A percentile compares a stretch with the other conserved stretches of the same genome.
Evolutionary conservation across 2,329 filamentous ascomycete species (phyloP).

Genomic region (Aureobasidium sp.): DNA sequence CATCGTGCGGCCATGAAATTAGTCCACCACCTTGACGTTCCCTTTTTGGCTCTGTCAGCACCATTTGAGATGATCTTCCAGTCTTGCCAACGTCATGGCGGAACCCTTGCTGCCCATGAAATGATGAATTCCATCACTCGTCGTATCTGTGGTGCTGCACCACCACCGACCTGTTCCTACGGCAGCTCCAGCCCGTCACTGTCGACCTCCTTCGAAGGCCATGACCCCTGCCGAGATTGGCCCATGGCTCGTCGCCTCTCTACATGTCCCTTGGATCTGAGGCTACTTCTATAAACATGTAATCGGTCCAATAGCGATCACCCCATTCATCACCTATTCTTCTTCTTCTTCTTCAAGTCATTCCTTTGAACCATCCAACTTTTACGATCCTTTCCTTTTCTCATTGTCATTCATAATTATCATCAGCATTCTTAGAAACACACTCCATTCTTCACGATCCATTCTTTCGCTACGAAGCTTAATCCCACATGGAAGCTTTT

Average conservation of each 20-base stretch:
- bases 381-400: conserved; percentile 34
- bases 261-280: conserved; percentile 15
- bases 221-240: conserved; percentile 16
- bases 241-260: conserved; percentile 2
- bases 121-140: conserved; percentile 12
- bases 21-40: conserved; percentile 16
- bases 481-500: conserved; percentile 24
- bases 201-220: conserved; percentile 4
- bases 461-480: conserved; percentile 30
- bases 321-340: conserved; percentile 2
- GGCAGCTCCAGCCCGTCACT: conserved; percentile 15
- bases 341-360: conserved; percentile 33
- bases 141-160: conserved; percentile 9
- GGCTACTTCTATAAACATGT: conserved; percentile 16
- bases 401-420: conserved; percentile 20
- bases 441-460: conserved; percentile 21
- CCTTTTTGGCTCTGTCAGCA: conserved; percentile 1
- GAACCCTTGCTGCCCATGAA: conserved; percentile 16
- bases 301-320: conserved; percentile 12
- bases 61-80: background rate
- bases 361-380: conserved; percentile 37
- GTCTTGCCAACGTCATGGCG: conserved; percentile 7
- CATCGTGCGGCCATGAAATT: conserved; percentile 10
- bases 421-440: conserved; percentile 37
- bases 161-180: conserved; percentile 6